Evolutionary conservation across 163 green algal species (phyloP).

Genomic region (Trebouxiophyceae sp.): DNA sequence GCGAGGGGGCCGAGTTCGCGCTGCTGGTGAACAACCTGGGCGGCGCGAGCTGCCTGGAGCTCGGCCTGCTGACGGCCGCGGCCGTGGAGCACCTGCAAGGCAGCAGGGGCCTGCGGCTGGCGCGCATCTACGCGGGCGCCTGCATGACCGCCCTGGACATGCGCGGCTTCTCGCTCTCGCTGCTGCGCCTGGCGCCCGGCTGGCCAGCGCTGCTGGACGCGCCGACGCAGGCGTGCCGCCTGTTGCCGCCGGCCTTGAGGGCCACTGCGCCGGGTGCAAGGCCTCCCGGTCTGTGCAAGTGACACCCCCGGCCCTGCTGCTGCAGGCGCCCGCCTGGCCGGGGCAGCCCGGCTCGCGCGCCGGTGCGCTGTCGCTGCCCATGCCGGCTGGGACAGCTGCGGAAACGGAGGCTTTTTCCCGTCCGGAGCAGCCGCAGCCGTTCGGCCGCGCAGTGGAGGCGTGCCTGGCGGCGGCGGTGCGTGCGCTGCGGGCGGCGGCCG

Average conservation of each 20-base stretch:
- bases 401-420: no score
- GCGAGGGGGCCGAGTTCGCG: conserved; percentile 24
- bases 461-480: conserved; percentile 11
- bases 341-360: no score
- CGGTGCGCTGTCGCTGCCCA: no score
- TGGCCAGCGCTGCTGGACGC: conserved; percentile 52
- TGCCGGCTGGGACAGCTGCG: no score
- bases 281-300: no score
- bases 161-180: conserved; percentile 59
- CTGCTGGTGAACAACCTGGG: conserved; percentile 84
- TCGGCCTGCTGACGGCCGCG: conserved; percentile 28
- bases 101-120: conserved; percentile 16
- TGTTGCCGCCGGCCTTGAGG: no score
- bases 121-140: conserved; percentile 46
- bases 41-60: conserved; percentile 51
- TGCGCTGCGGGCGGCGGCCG: conserved; percentile 5
- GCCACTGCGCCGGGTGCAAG: no score
- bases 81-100: conserved; percentile 16
- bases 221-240: conserved; percentile 28
- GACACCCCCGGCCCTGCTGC: no score
- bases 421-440: neutral
- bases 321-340: no score
- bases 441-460: conserved; percentile 6
- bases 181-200: conserved; percentile 31
- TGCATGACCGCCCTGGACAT: conserved; percentile 83